These are phyloP conservation scores for Chloromonas sp. DNA, from an alignment of 163 green algal species.

Conservation along the genomic window DNA sequence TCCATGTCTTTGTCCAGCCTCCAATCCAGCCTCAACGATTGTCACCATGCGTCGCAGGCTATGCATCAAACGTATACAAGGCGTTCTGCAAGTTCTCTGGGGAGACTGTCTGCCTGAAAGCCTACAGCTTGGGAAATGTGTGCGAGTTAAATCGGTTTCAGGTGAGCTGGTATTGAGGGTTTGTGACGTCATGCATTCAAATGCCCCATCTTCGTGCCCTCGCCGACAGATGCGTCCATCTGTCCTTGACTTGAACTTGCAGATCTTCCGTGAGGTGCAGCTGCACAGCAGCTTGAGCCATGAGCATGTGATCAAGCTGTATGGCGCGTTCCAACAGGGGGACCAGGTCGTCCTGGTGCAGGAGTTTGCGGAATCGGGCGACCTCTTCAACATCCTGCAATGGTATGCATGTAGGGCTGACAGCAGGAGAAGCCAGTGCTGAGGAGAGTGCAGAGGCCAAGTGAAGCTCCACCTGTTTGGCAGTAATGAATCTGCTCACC, in stretches of 20 bases:
- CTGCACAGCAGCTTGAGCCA: constrained; percentile 37
- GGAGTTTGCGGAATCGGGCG: constrained; percentile 52
- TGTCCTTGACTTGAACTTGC: neutral
- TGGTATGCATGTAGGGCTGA: constrained; percentile 10
- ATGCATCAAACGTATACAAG: constrained; percentile 39
- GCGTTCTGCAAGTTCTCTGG: constrained; percentile 32
- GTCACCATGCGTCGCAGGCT: constrained; percentile 5
- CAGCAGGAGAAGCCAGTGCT: too few species aligned
- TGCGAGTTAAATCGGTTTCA: constrained; percentile 53
- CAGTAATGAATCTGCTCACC: too few species aligned
- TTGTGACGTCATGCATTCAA: too few species aligned
- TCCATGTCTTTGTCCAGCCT: neutral
- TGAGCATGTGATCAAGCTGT: constrained; percentile 38
- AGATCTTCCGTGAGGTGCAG: constrained; percentile 48
- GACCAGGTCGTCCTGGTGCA: constrained; percentile 55
- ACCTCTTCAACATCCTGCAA: constrained; percentile 56
- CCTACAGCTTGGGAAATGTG: constrained; percentile 39
- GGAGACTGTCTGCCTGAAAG: constrained; percentile 39
- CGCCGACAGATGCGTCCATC: too few species aligned
- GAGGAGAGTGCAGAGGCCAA: too few species aligned
- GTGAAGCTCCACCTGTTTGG: too few species aligned
- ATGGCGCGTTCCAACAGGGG: constrained; percentile 41
- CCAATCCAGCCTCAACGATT: too few species aligned
- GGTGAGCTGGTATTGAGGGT: constrained; percentile 1
- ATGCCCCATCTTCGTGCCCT: neutral